Conservation (phyloP, 73 alveolate genomes). For the Paramecium tetraurelia region DNA sequence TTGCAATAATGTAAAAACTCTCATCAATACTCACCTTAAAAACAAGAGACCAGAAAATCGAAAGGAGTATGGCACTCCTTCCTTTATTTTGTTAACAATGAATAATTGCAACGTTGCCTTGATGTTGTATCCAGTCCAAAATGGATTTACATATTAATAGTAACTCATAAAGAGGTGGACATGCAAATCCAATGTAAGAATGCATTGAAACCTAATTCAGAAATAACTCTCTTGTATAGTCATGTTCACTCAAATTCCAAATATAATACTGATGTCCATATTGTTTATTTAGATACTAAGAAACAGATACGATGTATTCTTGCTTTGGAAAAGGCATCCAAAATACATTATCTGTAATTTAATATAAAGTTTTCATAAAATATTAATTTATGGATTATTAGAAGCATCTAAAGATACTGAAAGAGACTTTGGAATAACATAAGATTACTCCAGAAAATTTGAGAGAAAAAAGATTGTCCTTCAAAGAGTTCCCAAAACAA, state of each 20-base stretch:
- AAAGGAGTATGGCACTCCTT: slow-evolving; percentile 10
- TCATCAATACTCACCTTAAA: background rate
- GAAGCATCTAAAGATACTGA: background rate
- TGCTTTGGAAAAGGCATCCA: slow-evolving; percentile 52
- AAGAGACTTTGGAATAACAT: background rate
- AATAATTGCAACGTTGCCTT: slow-evolving; percentile 25
- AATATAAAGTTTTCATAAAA: background rate
- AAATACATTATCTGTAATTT: slow-evolving; percentile 25
- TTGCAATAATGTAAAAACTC: background rate
- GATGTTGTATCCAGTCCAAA: background rate
- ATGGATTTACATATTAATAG: slow-evolving; percentile 23
- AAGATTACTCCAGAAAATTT: background rate
- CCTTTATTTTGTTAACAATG: slow-evolving; percentile 46
- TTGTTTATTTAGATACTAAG: slow-evolving; percentile 10
- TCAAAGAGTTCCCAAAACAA: background rate
- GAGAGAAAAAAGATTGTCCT: background rate
- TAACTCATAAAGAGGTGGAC: slow-evolving; percentile 31
- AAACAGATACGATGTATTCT: background rate
- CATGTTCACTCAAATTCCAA: slow-evolving; percentile 50
- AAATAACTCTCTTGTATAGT: background rate
- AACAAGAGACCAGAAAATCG: background rate
- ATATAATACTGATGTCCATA: slow-evolving; percentile 9
- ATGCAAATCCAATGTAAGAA: background rate
- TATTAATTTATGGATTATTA: slow-evolving; percentile 6
- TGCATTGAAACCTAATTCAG: slow-evolving; percentile 1